A percentile compares a stretch with the other conserved stretches of the same genome.
phyloP scores from a whole-genome alignment of 2,329 filamentous ascomycete genomes.

The Pseudocercospora fijiensis region DNA sequence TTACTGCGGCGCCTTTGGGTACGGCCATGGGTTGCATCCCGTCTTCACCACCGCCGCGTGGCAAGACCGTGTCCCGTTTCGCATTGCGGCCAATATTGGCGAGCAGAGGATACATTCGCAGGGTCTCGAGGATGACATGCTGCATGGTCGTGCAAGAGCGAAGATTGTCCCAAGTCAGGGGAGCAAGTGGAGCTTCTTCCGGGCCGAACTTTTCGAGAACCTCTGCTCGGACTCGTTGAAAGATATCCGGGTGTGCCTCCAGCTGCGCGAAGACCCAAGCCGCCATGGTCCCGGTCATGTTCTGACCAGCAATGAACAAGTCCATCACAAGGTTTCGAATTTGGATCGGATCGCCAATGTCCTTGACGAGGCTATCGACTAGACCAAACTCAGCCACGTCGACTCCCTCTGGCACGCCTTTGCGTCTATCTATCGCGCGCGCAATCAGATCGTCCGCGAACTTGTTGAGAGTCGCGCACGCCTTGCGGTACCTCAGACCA shows the following conservation, averaged over 20 bases:
- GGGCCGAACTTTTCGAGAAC: constrained; percentile 27
- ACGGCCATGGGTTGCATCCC: constrained; percentile 46
- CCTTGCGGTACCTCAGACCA: constrained; percentile 43
- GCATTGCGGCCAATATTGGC: constrained; percentile 49
- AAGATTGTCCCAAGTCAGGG: constrained; percentile 27
- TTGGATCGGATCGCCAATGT: constrained; percentile 43
- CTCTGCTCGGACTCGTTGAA: constrained; percentile 29
- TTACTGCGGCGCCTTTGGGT: constrained; percentile 41
- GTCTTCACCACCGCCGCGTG: constrained; percentile 46
- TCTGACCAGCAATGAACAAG: constrained; percentile 54
- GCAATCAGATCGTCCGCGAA: constrained; percentile 25
- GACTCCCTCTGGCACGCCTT: neutral
- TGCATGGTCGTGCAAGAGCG: constrained; percentile 45
- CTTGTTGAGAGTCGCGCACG: constrained; percentile 34
- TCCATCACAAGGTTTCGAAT: constrained; percentile 47
- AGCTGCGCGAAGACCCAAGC: constrained; percentile 39
- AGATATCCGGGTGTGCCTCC: constrained; percentile 30
- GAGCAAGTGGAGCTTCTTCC: constrained; percentile 43
- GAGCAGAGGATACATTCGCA: constrained; percentile 49
- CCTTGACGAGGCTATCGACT: constrained; percentile 45
- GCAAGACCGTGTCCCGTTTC: constrained; percentile 47
- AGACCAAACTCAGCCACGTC: constrained; percentile 39
- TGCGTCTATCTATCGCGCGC: constrained; percentile 18
- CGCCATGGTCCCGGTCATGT: constrained; percentile 57
- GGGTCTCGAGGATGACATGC: constrained; percentile 40